phyloP scores from a whole-genome alignment of 192 early-diverging fungal species.

The Glomus cerebriforme region DNA sequence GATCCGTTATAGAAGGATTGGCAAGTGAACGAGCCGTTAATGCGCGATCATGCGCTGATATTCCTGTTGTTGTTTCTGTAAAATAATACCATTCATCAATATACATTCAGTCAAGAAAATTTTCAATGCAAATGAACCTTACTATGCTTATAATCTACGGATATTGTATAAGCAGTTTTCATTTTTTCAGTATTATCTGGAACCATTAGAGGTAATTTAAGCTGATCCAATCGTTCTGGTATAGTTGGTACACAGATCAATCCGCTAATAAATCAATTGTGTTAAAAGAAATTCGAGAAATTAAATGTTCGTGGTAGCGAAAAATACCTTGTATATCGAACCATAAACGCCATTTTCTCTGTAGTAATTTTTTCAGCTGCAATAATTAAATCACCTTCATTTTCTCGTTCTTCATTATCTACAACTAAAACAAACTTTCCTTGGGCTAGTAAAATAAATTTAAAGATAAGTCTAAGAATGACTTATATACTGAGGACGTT shows the following conservation, averaged over 20 bases:
- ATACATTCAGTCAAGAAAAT: not conserved
- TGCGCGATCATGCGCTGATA: constrained; percentile 90
- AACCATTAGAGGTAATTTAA: constrained; percentile 95
- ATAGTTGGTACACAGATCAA: constrained; percentile 88
- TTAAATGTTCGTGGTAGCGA: not conserved
- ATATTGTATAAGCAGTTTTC: constrained; percentile 93
- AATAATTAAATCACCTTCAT: constrained; percentile 98
- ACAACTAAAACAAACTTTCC: constrained; percentile 91
- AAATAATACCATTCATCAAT: not conserved
- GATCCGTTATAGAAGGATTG: constrained; percentile 61
- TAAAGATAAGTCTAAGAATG: not conserved
- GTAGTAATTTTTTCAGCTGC: constrained; percentile 92
- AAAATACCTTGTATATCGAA: constrained; percentile 86
- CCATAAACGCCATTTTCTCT: constrained; percentile 93
- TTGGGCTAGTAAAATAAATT: constrained; percentile 46
- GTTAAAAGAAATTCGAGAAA: not conserved
- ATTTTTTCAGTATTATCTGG: constrained; percentile 85
- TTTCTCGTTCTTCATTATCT: constrained; percentile 98
- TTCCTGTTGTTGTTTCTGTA: constrained; percentile 88
- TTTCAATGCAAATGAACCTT: not conserved
- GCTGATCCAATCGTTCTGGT: constrained; percentile 76
- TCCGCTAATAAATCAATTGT: constrained; percentile 57
- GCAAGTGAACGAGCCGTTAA: constrained; percentile 78
- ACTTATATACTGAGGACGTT: not conserved
- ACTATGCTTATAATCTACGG: constrained; percentile 80